Evolutionary conservation across 768 basidiomycete species (phyloP), one percentile per base, ranked within the genome.

Genomic region (Boletellus ananiceps): DNA sequence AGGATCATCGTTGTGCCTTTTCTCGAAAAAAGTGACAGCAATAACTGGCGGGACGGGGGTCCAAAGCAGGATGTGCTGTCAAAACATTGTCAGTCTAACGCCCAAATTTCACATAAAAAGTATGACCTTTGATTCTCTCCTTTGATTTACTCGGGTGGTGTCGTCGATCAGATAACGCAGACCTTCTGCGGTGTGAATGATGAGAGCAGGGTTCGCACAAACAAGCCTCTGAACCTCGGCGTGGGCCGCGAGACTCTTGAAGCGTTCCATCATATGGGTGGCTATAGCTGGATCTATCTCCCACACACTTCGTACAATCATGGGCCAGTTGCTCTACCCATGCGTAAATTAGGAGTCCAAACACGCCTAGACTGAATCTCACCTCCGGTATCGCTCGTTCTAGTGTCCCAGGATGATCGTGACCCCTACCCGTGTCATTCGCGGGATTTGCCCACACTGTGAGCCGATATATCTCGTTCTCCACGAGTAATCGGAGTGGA

Each of bases 401-500:
- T 15, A 74, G 61, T 63, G 70, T 72, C 8, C 76, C 76, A 34
- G 76, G 58, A 38, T 85, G 72, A 61, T 92, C 86, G 1, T 66
- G 59, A 15, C 86, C 86, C 55, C 85, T 81, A 56, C 78, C 82
- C 5, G 74, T 58, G 54, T 96, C 94, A 51, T 85, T 87, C 27
- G 78, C 76, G 0, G 92, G 90, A 66, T 98, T 98, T 38, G 75
- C 75, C 96, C 96, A 98, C 8, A 98, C 93, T 4, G 73, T 78
- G 37, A 98, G 69, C 14, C 93, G 79, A 58, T 77, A 82, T 37
- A 97, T 83, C 65, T 99, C 96, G 62, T 91, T 93, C 66, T 95
- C 92, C 7, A 93, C 83, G 12, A 98, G 76, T 8, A 95, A 69
- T 18, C 84, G 77, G n/a, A 97, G 71, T 0, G 95, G 84, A 16